These are phyloP conservation scores for Medicago lupulina DNA, from an alignment of 306 rosid species.

Conservation along the genomic window DNA sequence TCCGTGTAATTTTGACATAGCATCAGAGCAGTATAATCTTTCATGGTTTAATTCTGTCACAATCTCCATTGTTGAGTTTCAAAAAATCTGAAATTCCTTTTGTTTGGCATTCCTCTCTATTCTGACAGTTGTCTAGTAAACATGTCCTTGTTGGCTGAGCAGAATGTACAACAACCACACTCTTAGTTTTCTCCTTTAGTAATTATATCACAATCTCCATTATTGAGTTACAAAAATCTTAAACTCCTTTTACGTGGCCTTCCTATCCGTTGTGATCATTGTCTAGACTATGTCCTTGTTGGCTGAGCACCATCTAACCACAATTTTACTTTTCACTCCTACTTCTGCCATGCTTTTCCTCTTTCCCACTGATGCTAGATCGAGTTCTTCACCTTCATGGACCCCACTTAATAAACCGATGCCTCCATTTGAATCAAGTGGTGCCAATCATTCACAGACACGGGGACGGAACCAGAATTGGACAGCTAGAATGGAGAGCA, in stretches of 20 bases:
- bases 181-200: slow-evolving; percentile 16
- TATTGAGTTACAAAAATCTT: not conserved
- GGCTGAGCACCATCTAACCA: slow-evolving; percentile 16
- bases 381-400: slow-evolving; percentile 26
- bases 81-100: not conserved
- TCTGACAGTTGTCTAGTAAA: not conserved
- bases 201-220: not conserved
- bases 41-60: not conserved
- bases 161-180: slow-evolving; percentile 14
- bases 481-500: too few species aligned
- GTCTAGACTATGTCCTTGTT: slow-evolving; percentile 9
- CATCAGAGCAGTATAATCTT: not conserved
- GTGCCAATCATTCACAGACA: not conserved
- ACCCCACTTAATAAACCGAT: slow-evolving; percentile 7
- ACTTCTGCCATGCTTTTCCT: slow-evolving; percentile 6
- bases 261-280: slow-evolving; percentile 2
- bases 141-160: slow-evolving; percentile 6
- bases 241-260: slow-evolving; percentile 13
- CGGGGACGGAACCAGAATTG: too few species aligned
- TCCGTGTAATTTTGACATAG: not conserved
- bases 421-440: slow-evolving; percentile 8
- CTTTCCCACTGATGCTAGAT: not conserved
- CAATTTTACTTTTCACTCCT: slow-evolving; percentile 23
- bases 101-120: slow-evolving; percentile 13
- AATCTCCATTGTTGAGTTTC: not conserved